Evolutionary conservation across 75 land plant species (phyloP), one percentile per base, ranked within the genome.

Genomic region (Selaginella moellendorffii): DNA sequence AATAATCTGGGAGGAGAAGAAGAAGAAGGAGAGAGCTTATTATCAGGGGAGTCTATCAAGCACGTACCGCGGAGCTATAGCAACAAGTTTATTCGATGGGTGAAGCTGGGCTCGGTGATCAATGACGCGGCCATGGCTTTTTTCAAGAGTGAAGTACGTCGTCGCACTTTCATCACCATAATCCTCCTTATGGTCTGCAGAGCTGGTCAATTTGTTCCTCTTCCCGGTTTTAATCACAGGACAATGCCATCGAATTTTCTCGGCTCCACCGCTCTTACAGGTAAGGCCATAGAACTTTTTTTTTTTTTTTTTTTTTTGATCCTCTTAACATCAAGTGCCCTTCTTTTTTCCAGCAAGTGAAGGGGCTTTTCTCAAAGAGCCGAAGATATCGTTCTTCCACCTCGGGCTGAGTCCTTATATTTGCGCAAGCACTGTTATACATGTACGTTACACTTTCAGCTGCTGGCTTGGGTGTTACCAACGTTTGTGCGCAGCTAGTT

Each of bases 131-230:
- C 96, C 0, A 86, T 81, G 42, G 72, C 80, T 1, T 81, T 93
- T 70, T 93, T 91, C 73, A 93, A 88, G 74, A 88, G 98, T 78
- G 98, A 93, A 72, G 82, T 93, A 54, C 75, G 98, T 26, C 73
- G 90, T 42, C 72, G 98, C 68, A 58, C 83, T 22, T 82, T 78
- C 69, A 83, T 93, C 52, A 93, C 95, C 2, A 78, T 87, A 19
- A 70, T 77, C 26, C 62, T 93, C 29, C 65, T 88, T 27, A 69
- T 88, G 19, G 74, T 83, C 2, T 80, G 96, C 31, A 84, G 98
- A 2, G 65, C 82, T 62, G 98, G 98, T 12, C 83, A 93, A 62
- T 93, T 83, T 56, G 73, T 93, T 52, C 98, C 98, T 27, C 64
- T 93, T 29, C 98, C 98, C 22, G 98, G 98, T 1, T 93, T 81